Conservation (phyloP, 257 asterid species). For the Craterostigma plantagineum region DNA sequence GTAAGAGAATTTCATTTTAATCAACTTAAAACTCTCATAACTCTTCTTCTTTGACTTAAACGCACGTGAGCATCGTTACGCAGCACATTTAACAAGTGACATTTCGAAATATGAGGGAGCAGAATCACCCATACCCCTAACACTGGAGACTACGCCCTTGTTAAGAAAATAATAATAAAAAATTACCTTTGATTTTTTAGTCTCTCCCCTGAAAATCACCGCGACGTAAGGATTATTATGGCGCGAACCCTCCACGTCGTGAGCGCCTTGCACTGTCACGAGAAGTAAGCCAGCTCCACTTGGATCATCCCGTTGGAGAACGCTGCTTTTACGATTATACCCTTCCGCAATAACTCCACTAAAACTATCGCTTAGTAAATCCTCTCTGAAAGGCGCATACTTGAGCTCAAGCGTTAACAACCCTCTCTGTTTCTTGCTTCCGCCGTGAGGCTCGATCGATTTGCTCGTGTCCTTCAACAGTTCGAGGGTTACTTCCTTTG, state of each 20-base stretch:
- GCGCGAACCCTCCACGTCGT: slow-evolving; percentile 58
- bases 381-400: slow-evolving; percentile 73
- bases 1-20: no score
- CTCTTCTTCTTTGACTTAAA: no score
- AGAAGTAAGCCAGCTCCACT: slow-evolving; percentile 59
- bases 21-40: no score
- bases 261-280: slow-evolving; percentile 59
- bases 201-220: slow-evolving; percentile 56
- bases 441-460: slow-evolving; percentile 12
- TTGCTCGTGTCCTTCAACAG: slow-evolving; percentile 26
- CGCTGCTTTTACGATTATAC: slow-evolving; percentile 19
- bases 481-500: slow-evolving; percentile 34
- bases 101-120: no score
- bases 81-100: no score
- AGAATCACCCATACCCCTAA: no score
- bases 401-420: slow-evolving; percentile 43
- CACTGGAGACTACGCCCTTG: no score
- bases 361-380: slow-evolving; percentile 13
- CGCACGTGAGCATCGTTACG: no score
- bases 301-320: slow-evolving; percentile 11
- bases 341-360: slow-evolving; percentile 21
- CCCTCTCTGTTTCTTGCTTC: slow-evolving; percentile 53
- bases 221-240: slow-evolving; percentile 61
- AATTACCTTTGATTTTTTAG: slow-evolving; percentile 48
- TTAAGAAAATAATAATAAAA: no score